These are phyloP conservation scores for Pistacia atlantica DNA, from an alignment of 345 rosid genomes.

Conservation along the genomic window DNA sequence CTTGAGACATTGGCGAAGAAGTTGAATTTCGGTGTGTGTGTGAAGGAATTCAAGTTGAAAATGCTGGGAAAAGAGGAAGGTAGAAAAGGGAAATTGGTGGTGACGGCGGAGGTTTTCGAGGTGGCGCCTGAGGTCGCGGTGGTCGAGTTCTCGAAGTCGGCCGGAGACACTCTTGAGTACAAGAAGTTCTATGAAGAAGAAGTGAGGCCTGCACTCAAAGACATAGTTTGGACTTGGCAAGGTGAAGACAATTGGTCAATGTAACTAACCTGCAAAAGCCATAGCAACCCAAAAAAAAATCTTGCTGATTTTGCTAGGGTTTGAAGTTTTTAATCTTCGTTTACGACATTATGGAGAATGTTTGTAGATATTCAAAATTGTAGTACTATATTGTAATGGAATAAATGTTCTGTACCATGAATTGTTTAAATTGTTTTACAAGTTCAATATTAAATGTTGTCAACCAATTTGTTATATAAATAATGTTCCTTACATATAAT, in stretches of 20 bases:
- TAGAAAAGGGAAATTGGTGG: conserved; percentile 44
- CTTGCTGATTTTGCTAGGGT: too few relatives aligned
- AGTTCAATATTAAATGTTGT: too few relatives aligned
- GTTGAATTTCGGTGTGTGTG: conserved; percentile 38
- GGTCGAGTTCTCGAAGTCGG: conserved; percentile 35
- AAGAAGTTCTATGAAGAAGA: conserved; percentile 43
- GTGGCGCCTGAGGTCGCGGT: conserved; percentile 44
- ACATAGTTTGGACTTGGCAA: conserved; percentile 59
- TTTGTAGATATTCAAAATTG: too few relatives aligned
- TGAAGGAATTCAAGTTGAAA: conserved; percentile 42
- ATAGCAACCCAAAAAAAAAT: background rate
- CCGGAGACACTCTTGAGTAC: conserved; percentile 54
- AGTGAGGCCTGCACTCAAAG: conserved; percentile 49
- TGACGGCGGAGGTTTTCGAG: conserved; percentile 46
- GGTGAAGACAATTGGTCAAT: conserved; percentile 34
- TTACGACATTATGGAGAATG: too few relatives aligned
- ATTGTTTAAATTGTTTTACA: too few relatives aligned
- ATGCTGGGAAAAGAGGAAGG: conserved; percentile 46
- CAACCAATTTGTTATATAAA: too few relatives aligned
- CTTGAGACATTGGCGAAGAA: conserved; percentile 41
- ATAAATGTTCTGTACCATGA: too few relatives aligned
- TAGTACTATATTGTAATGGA: too few relatives aligned
- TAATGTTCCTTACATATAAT: too few relatives aligned
- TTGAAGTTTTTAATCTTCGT: too few relatives aligned
- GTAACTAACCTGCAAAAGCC: background rate